These are phyloP conservation scores for Ceratorhiza oryzae-sativae DNA, from an alignment of 1,284 basidiomycete genomes.

Conservation along the genomic window DNA sequence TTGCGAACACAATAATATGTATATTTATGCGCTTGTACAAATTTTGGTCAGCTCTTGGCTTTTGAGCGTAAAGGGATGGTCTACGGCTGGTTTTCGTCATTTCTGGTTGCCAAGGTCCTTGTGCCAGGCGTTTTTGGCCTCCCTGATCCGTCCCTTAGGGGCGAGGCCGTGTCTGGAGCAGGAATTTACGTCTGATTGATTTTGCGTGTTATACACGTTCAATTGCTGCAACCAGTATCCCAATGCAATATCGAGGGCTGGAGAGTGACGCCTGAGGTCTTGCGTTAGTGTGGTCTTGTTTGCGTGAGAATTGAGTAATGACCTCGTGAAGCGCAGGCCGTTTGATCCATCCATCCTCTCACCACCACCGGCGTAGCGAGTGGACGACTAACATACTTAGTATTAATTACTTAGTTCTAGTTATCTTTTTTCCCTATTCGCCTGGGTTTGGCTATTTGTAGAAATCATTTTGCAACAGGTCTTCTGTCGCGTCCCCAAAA, in stretches of 20 bases:
- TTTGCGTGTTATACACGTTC: slow-evolving; percentile 10
- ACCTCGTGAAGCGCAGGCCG: slow-evolving; percentile 24
- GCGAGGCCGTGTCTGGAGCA: background rate
- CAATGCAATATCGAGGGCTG: background rate
- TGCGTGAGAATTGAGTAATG: slow-evolving; percentile 40
- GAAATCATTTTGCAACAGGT: slow-evolving; percentile 38
- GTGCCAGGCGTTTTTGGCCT: background rate
- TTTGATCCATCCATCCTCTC: slow-evolving; percentile 29
- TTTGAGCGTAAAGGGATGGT: background rate
- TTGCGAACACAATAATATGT: slow-evolving; percentile 14
- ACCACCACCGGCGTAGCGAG: slow-evolving; percentile 38
- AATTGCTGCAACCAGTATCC: background rate
- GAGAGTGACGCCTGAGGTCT: background rate
- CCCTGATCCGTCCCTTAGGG: background rate
- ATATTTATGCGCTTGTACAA: background rate
- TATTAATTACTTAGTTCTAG: slow-evolving; percentile 39
- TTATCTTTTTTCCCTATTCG: slow-evolving; percentile 37
- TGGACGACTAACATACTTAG: slow-evolving; percentile 38
- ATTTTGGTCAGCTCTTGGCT: background rate
- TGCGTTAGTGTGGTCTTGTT: slow-evolving; percentile 33
- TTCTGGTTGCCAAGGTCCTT: background rate
- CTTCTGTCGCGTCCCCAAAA: slow-evolving; percentile 31
- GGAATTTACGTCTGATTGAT: background rate
- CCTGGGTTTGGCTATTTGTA: slow-evolving; percentile 38
- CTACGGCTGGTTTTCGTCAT: background rate